Evolutionary conservation across 805 yeast species (phyloP).

Genomic region (Geotrichum ghanense): DNA sequence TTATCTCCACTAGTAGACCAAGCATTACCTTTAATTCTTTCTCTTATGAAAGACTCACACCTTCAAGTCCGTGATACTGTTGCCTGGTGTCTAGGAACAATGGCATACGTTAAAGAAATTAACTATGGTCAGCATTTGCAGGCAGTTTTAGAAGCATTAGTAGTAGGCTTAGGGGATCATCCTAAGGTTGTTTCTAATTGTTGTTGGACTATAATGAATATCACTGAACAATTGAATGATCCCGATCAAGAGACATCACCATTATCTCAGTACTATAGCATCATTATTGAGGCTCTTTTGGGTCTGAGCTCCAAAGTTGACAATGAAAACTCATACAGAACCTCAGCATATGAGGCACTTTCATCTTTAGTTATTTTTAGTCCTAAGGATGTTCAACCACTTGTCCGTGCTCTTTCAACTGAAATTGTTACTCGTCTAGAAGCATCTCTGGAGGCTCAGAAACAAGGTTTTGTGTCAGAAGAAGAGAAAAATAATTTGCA

Average conservation of each 20-base stretch:
- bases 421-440: constrained; percentile 66
- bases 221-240: constrained; percentile 69
- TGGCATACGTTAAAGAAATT: constrained; percentile 75
- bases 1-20: constrained; percentile 59
- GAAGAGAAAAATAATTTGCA: constrained; percentile 74
- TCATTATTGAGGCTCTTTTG: constrained; percentile 58
- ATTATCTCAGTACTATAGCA: constrained; percentile 63
- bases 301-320: constrained; percentile 60
- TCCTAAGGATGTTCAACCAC: constrained; percentile 54
- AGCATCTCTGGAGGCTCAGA: constrained; percentile 46
- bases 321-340: constrained; percentile 79
- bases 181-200: constrained; percentile 93
- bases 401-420: constrained; percentile 62
- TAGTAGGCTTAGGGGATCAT: constrained; percentile 77
- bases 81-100: constrained; percentile 96
- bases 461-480: constrained; percentile 40
- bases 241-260: constrained; percentile 39
- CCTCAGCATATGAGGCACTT: constrained; percentile 94
- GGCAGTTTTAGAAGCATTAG: constrained; percentile 57
- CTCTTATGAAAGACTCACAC: constrained; percentile 59
- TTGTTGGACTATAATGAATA: constrained; percentile 92
- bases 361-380: constrained; percentile 70
- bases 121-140: constrained; percentile 57
- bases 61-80: constrained; percentile 92
- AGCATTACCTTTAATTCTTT: constrained; percentile 72